Base-by-base conservation (phyloP, 805 yeast genomes). In the Candida odintsovae region DNA sequence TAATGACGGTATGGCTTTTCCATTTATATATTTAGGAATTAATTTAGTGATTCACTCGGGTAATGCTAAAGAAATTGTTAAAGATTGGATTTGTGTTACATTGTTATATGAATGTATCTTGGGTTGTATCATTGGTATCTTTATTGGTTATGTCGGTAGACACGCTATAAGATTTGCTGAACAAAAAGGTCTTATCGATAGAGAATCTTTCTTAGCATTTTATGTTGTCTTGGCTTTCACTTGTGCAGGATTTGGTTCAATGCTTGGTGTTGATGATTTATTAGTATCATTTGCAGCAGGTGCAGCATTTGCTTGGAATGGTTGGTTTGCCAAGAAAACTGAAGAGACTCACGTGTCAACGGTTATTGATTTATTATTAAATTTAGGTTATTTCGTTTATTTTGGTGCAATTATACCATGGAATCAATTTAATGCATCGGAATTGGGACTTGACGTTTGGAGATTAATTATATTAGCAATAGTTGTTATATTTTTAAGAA, bases 1-100 rank as follows among this genome's bases (percentile, higher is more conserved):
- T 62, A 90, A 90, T 64, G 97, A 90, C 61, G 97, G 97, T 39
- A 84, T 90, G 94, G 97, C 97, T 0, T 90, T 87, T 60, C 97
- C 97, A 0, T 90, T 90, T 61, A 86, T 87, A 73, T 74, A 67
- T 64, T 60, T 90, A 38, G 80, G 94, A 2, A 67, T 88, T 50
- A 77, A 83, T 59, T 61, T 89, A 41, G 77, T 90, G 44, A 62
- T 79, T n/a, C 80, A 84, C 60, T 73, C 75, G 26, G 86, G 86
- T 4, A 66, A 86, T 44, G 78, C 82, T 2, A 76, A 80, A 3
- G 80, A 77, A 51, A 86, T 90, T 49, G 77, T 89, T 25, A 81
- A 82, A 58, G 84, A 90, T 52, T 90, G 96, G 92, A 72, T 90
- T 48, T 70, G 82, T 47, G 67, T 86, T 25, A 86, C 95, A 4